A percentile compares a stretch with the other conserved stretches of the same genome.
Conservation (phyloP, 2,329 filamentous ascomycete species). For the Phyllosticta paracitricarpa region DNA sequence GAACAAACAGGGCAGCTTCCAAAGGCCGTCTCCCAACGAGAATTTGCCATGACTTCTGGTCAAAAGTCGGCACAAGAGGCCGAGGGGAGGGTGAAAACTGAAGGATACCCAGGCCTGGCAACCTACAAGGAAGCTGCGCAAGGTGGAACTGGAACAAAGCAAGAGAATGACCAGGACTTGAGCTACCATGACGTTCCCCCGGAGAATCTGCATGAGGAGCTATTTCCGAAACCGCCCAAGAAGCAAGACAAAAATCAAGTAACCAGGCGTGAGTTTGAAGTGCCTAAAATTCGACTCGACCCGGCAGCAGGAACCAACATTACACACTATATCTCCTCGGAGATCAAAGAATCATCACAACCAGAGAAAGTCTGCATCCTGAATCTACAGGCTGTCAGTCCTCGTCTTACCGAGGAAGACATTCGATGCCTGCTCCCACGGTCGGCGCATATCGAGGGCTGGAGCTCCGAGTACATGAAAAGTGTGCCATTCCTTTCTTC, state of each 20-base stretch:
- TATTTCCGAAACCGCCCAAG: neutral
- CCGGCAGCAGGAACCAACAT: neutral
- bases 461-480: constrained; percentile 51
- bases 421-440: constrained; percentile 58
- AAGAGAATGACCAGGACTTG: neutral
- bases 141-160: neutral
- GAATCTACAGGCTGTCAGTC: constrained; percentile 34
- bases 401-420: constrained; percentile 54
- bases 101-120: too few species aligned
- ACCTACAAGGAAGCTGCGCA: too few species aligned
- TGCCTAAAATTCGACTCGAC: neutral
- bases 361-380: constrained; percentile 11
- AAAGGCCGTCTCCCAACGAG: neutral
- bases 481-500: constrained; percentile 25
- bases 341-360: neutral
- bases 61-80: too few species aligned
- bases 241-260: neutral
- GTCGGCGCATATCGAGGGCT: constrained; percentile 53
- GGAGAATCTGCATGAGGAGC: neutral
- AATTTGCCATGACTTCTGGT: neutral
- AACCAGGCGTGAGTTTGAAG: neutral
- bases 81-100: too few species aligned
- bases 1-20: too few species aligned
- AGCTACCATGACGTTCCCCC: neutral
- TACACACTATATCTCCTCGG: neutral